Base-by-base conservation (phyloP, 2,329 filamentous ascomycete species). In the Claviceps humidiphila region DNA sequence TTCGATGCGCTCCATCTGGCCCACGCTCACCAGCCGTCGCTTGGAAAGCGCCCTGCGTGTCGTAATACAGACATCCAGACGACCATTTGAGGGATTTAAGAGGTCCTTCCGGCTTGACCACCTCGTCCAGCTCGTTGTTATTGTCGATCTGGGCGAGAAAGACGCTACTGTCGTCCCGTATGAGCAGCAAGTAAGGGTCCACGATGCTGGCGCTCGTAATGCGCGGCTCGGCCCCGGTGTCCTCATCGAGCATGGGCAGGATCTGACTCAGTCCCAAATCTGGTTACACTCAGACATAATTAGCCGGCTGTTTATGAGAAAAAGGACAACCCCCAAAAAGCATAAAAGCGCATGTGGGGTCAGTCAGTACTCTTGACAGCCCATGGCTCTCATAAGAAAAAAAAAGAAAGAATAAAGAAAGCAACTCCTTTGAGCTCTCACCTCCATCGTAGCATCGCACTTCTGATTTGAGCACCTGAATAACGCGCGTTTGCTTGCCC, bases 251-350 rank as follows among this genome's bases (percentile, higher is more conserved):
- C 78, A 97, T 89, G 1, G 90, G 89, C 49, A 96, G 77, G 51
- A 98, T 97, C 62, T 97, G 91, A 46, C 84, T 84, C 51, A 98
- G 76, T 11, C 85, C 87, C 54, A 98, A 78, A 66, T 95, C 88
- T 89, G 61, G 14, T n/a, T 30, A 34, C 47, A n/a, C 7, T 17
- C 34, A 22, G 0, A 16, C 41, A 40, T 11, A 11, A 34, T 34
- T 34, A 34, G 30, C 30, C 4, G 30, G 30, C 30, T 9, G 30
- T 34, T 34, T 34, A 4, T 34, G 30, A 34, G 9, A 34, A 34
- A 4, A 34, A 11, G 30, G 30, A 34, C 30, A 11, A 34, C 3
- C 4, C 9, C 30, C 11, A 11, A 11, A 34, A 34, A 11, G 30
- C 9, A 34, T 34, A 9, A 34, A 11, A 9, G 9, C 30, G 39